Evolutionary conservation across 768 basidiomycete genomes (phyloP).

Genomic region (Pisolithus orientalis): DNA sequence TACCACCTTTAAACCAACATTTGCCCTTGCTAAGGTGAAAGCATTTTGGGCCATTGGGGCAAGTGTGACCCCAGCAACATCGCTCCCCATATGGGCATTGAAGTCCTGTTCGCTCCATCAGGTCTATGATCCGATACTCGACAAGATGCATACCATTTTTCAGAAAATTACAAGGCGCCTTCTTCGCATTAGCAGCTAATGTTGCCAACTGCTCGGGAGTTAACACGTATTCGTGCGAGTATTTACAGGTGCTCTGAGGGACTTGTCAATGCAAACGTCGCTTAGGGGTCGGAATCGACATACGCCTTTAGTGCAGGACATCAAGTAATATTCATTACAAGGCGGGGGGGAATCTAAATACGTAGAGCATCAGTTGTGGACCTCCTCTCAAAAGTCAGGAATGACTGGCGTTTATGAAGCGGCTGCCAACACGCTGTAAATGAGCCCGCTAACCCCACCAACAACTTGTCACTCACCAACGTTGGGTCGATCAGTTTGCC

Average conservation of each 20-base stretch:
- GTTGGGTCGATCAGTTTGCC: slow-evolving; percentile 52
- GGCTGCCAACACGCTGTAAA: slow-evolving; percentile 40
- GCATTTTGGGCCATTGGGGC: slow-evolving; percentile 72
- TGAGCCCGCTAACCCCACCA: not conserved
- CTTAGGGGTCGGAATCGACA: slow-evolving; percentile 10
- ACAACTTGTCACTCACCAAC: slow-evolving; percentile 37
- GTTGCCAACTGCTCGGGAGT: slow-evolving; percentile 65
- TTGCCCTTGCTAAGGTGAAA: slow-evolving; percentile 68
- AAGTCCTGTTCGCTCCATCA: slow-evolving; percentile 37
- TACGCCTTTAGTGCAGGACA: slow-evolving; percentile 77
- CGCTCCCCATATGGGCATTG: slow-evolving; percentile 68
- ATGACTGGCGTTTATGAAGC: slow-evolving; percentile 65
- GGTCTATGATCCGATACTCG: slow-evolving; percentile 3
- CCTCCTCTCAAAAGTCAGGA: slow-evolving; percentile 3
- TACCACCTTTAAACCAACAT: slow-evolving; percentile 82
- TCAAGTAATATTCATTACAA: slow-evolving; percentile 80
- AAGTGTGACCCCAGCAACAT: slow-evolving; percentile 82
- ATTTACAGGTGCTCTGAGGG: slow-evolving; percentile 63
- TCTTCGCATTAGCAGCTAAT: slow-evolving; percentile 74
- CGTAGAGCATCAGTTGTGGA: slow-evolving; percentile 3
- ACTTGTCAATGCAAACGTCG: slow-evolving; percentile 9
- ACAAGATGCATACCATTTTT: slow-evolving; percentile 52
- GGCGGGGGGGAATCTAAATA: slow-evolving; percentile 70
- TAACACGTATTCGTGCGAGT: slow-evolving; percentile 74
- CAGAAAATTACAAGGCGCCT: slow-evolving; percentile 79